phyloP scores from a whole-genome alignment of 164 flowering plant genomes.

The Tetracentron sinense region DNA sequence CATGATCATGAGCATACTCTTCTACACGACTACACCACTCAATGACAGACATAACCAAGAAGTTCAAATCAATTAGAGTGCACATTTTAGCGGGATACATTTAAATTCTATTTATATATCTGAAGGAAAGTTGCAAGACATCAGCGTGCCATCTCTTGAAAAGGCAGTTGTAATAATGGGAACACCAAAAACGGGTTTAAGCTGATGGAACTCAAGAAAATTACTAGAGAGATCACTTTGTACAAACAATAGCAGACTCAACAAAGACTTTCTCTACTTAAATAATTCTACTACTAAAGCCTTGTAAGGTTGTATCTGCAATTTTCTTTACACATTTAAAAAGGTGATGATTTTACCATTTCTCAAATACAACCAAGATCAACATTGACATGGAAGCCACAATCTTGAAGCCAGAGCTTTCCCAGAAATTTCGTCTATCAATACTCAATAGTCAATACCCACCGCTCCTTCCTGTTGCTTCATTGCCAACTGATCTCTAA shows the following conservation, averaged over 20 bases:
- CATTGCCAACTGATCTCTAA: slow-evolving; percentile 63
- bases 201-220: background rate
- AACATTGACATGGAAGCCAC: slow-evolving; percentile 88
- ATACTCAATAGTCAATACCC: too few species aligned
- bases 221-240: slow-evolving; percentile 3
- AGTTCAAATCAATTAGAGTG: too few species aligned
- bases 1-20: too few species aligned
- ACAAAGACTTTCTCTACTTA: background rate
- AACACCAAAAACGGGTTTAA: slow-evolving; percentile 8
- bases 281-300: background rate
- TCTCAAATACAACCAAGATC: slow-evolving; percentile 72
- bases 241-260: slow-evolving; percentile 22
- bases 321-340: slow-evolving; percentile 15
- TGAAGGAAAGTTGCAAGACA: too few species aligned
- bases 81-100: too few species aligned
- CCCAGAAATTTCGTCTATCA: slow-evolving; percentile 88
- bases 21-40: too few species aligned
- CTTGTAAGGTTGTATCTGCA: background rate
- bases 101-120: too few species aligned
- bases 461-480: slow-evolving; percentile 34
- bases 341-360: slow-evolving; percentile 38
- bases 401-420: slow-evolving; percentile 74
- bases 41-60: too few species aligned
- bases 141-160: too few species aligned
- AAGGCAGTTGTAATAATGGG: background rate